These are phyloP conservation scores for Ophiognomonia clavigignenti-juglandacearum DNA, from an alignment of 2,329 filamentous ascomycete species.

Conservation along the genomic window DNA sequence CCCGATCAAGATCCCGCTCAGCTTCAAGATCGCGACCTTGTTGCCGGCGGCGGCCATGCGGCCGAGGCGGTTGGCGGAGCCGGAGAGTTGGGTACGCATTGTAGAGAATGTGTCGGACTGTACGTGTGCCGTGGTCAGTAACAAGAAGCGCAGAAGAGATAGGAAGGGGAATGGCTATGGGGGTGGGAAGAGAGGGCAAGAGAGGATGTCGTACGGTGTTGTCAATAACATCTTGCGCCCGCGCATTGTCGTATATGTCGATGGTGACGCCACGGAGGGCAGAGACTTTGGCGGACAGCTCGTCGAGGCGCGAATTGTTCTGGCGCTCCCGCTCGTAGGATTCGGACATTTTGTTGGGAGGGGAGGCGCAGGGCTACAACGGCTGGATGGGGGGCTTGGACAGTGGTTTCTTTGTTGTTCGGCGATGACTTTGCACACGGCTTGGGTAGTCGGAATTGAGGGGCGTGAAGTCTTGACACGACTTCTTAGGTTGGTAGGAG, in stretches of 20 bases:
- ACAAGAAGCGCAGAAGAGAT: not conserved
- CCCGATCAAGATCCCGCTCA: conserved; percentile 76
- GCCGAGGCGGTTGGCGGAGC: conserved; percentile 74
- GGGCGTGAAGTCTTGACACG: not conserved
- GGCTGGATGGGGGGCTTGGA: not conserved
- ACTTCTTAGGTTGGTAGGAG: not conserved
- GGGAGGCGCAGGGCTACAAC: not conserved
- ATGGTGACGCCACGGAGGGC: conserved; percentile 90
- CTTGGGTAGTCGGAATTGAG: not conserved
- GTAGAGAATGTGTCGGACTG: conserved; percentile 87
- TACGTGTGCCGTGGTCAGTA: not conserved
- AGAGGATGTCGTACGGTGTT: conserved; percentile 59
- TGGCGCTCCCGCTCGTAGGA: conserved; percentile 79
- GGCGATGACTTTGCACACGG: too few species aligned
- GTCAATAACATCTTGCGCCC: conserved; percentile 83
- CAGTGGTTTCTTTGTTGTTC: not conserved
- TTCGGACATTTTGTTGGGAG: conserved; percentile 56
- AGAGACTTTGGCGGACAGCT: conserved; percentile 85
- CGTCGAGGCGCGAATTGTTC: conserved; percentile 91
- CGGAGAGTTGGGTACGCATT: conserved; percentile 77
- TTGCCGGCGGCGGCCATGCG: conserved; percentile 91
- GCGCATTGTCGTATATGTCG: conserved; percentile 96
- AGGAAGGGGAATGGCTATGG: not conserved
- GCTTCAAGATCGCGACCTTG: conserved; percentile 83
- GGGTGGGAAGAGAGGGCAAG: not conserved